phyloP scores from a whole-genome alignment of 2,329 filamentous ascomycete species.

The Neonectria sp. region DNA sequence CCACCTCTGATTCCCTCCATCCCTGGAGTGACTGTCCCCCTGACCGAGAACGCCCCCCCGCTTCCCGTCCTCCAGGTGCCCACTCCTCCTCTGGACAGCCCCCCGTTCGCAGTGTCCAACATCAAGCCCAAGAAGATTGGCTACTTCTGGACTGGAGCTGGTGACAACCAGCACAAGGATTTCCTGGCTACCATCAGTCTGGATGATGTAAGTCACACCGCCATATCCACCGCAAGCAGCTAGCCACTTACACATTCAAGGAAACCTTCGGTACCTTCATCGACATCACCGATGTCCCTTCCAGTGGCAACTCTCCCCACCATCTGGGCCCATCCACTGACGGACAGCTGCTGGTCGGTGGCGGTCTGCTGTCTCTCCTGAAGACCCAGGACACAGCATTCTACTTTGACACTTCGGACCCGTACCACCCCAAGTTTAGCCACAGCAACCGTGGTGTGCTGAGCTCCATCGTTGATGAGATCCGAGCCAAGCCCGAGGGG shows the following conservation, averaged over 20 bases:
- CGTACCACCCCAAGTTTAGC: constrained; percentile 70
- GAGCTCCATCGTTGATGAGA: constrained; percentile 73
- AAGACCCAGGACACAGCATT: constrained; percentile 75
- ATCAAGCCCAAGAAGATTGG: constrained; percentile 77
- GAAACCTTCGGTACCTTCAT: constrained; percentile 74
- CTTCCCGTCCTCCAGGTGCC: constrained; percentile 72
- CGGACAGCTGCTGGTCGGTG: constrained; percentile 71
- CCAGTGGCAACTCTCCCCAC: constrained; percentile 73
- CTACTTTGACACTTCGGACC: constrained; percentile 73
- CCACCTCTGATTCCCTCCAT: constrained; percentile 72
- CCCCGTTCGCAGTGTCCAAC: constrained; percentile 66
- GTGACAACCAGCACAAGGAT: constrained; percentile 72
- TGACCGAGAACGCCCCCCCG: constrained; percentile 65
- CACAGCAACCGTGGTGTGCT: constrained; percentile 74
- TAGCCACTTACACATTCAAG: constrained; percentile 44
- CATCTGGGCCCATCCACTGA: constrained; percentile 69
- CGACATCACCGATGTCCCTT: constrained; percentile 70
- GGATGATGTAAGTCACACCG: constrained; percentile 63
- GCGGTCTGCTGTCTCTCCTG: constrained; percentile 70
- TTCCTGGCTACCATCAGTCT: constrained; percentile 72
- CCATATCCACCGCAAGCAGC: not conserved
- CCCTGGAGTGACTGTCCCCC: constrained; percentile 71
- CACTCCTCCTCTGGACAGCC: constrained; percentile 70
- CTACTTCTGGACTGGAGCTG: constrained; percentile 75
- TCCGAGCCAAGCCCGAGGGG: constrained; percentile 74